phyloP scores from a whole-genome alignment of 345 rosid species.

The Hibiscus mutabilis region DNA sequence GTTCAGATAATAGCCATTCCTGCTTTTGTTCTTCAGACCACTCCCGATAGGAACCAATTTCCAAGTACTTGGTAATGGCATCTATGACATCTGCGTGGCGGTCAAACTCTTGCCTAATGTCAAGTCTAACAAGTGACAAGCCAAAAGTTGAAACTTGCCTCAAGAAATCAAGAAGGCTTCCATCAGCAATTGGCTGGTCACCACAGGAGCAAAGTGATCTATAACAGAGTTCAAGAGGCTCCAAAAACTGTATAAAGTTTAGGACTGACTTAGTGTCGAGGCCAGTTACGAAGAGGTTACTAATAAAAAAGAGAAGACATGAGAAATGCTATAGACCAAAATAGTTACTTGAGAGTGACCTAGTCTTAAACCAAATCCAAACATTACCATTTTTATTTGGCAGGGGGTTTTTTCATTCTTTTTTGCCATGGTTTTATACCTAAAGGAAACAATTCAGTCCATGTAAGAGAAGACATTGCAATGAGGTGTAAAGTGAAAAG shows the following conservation, averaged over 20 bases:
- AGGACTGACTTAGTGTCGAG: slow-evolving; percentile 1
- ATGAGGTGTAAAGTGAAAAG: background rate
- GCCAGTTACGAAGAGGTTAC: background rate
- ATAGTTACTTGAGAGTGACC: background rate
- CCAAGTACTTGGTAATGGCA: slow-evolving; percentile 85
- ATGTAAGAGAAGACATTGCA: background rate
- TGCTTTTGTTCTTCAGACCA: slow-evolving; percentile 86
- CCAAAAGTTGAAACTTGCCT: slow-evolving; percentile 98
- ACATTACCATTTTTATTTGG: background rate
- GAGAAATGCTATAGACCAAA: background rate
- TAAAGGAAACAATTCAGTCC: background rate
- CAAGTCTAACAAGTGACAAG: slow-evolving; percentile 86
- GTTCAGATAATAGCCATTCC: slow-evolving; percentile 91
- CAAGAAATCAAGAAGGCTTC: slow-evolving; percentile 96
- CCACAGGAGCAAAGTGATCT: slow-evolving; percentile 88
- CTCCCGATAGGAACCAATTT: slow-evolving; percentile 73
- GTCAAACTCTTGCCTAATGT: slow-evolving; percentile 94
- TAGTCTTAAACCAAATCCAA: background rate
- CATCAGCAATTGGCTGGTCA: slow-evolving; percentile 92
- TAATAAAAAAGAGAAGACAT: background rate
- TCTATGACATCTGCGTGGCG: slow-evolving; percentile 94
- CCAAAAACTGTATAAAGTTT: slow-evolving; percentile 57
- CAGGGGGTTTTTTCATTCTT: background rate
- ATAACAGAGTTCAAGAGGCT: slow-evolving; percentile 94
- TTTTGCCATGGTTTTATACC: background rate